Conservation (phyloP, 179 eudicot species). For the Silene coronaria region DNA sequence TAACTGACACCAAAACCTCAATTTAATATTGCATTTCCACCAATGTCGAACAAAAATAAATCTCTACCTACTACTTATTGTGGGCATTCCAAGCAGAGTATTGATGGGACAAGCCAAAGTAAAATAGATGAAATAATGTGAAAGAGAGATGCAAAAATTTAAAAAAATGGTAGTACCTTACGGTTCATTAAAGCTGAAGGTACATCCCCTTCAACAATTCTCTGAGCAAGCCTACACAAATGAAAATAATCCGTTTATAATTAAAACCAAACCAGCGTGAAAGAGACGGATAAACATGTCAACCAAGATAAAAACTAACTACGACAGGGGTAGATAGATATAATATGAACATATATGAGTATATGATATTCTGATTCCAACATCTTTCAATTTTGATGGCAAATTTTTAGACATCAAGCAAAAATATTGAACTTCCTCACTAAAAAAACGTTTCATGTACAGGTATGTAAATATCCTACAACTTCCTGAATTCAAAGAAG, state of each 20-base stretch:
- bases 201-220: conserved; percentile 94
- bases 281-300: background rate
- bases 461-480: background rate
- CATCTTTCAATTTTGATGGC: background rate
- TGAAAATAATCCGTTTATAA: background rate
- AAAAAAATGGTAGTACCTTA: conserved; percentile 36
- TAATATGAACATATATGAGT: background rate
- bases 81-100: background rate
- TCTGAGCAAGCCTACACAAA: conserved; percentile 80
- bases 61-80: background rate
- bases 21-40: background rate
- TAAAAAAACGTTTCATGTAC: background rate
- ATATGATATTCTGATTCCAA: background rate
- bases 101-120: background rate
- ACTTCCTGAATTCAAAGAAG: background rate
- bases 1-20: conserved; percentile 40
- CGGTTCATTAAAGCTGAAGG: conserved; percentile 94
- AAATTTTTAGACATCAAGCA: background rate
- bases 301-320: background rate
- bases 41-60: background rate
- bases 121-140: background rate
- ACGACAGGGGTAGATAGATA: background rate
- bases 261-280: background rate
- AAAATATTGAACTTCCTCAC: background rate
- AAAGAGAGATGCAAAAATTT: too few species aligned